These are phyloP conservation scores for Metarhizium guizhouense DNA, from an alignment of 2,329 filamentous ascomycete species.

Conservation along the genomic window DNA sequence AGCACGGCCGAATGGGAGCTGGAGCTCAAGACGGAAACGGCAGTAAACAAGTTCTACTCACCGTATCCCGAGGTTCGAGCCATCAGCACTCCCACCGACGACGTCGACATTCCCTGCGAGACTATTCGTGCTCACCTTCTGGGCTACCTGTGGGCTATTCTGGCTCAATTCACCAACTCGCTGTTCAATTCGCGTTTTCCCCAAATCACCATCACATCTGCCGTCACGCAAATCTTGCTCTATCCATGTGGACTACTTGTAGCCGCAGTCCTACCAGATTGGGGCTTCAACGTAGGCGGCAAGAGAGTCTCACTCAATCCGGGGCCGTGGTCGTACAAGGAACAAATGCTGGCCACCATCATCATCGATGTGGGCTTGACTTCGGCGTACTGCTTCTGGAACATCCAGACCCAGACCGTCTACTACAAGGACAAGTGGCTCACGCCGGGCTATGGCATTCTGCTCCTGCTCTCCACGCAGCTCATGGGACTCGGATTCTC, in stretches of 20 bases:
- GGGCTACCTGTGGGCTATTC: conserved; percentile 17
- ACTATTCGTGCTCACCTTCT: conserved; percentile 18
- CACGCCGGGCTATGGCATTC: conserved; percentile 20
- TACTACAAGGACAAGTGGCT: conserved; percentile 24
- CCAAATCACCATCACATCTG: conserved; percentile 2
- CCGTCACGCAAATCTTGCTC: conserved; percentile 30
- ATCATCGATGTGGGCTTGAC: conserved; percentile 16
- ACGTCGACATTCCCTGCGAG: conserved; percentile 17
- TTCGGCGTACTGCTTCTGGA: conserved; percentile 12
- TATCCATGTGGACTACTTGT: conserved; percentile 30
- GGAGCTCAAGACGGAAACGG: conserved; percentile 11
- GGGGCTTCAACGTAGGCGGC: conserved; percentile 27
- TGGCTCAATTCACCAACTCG: conserved; percentile 8
- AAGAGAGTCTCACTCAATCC: conserved; percentile 27
- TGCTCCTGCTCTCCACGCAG: conserved; percentile 22
- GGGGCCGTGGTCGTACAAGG: conserved; percentile 32
- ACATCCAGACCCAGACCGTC: conserved; percentile 16
- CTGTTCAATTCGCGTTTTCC: conserved; percentile 11
- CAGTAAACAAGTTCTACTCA: conserved; percentile 13
- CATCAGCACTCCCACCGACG: conserved; percentile 17
- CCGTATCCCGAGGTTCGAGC: conserved; percentile 20
- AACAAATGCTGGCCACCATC: conserved; percentile 33
- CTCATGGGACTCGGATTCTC: conserved; percentile 24
- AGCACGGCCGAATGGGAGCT: conserved; percentile 9
- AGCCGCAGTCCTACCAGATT: conserved; percentile 31